Conservation (phyloP, 2,329 filamentous ascomycete species). For the Arthroderma sp. region DNA sequence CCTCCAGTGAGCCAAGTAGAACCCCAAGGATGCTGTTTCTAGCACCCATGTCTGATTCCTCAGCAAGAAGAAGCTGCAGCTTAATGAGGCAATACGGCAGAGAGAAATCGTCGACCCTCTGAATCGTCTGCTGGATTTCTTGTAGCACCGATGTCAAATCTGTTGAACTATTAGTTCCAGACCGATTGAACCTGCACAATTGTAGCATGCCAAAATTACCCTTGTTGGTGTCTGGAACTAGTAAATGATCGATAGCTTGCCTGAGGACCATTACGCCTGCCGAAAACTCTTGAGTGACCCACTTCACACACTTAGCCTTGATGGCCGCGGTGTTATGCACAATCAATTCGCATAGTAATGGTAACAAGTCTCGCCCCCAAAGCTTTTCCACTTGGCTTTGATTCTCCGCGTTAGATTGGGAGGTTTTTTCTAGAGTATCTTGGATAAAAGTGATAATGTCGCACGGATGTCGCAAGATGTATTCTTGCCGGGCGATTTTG, state of each 20-base stretch:
- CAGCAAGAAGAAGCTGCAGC: conserved; percentile 27
- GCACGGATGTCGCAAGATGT: conserved; percentile 21
- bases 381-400: conserved; percentile 5
- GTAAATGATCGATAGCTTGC: conserved; percentile 21
- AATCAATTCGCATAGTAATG: conserved; percentile 22
- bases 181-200: background rate
- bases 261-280: conserved; percentile 17
- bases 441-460: conserved; percentile 23
- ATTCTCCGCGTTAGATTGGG: background rate
- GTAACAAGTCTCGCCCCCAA: conserved; percentile 15
- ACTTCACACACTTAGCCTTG: conserved; percentile 18
- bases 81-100: conserved; percentile 31
- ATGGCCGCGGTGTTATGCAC: conserved; percentile 18
- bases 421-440: conserved; percentile 15
- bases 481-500: conserved; percentile 26
- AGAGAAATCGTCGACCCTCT: conserved; percentile 29
- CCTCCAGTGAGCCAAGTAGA: conserved; percentile 28
- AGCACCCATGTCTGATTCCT: conserved; percentile 15
- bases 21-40: conserved; percentile 24
- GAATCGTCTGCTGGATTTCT: conserved; percentile 17
- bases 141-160: conserved; percentile 10
- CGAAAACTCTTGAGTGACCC: conserved; percentile 17
- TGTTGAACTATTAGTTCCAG: conserved; percentile 8
- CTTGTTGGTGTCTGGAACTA: conserved; percentile 17
- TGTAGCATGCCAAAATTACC: conserved; percentile 4